Percentiles rank a stretch among this genome's conserved stretches.
phyloP scores from a whole-genome alignment of 202 grass and related monocot species.

The Eragrostis tef region DNA sequence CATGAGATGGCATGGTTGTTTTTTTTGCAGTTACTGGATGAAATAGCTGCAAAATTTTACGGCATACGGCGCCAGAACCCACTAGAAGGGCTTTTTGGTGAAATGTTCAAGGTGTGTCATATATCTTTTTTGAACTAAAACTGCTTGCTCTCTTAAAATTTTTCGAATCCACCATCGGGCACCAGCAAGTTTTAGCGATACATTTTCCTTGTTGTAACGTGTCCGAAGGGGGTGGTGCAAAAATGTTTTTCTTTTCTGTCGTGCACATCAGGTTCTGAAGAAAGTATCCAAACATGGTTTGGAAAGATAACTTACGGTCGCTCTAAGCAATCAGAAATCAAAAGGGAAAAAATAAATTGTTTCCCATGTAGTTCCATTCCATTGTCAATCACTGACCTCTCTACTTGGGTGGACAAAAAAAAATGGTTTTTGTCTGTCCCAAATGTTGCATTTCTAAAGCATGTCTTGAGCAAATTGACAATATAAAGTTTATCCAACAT shows the following conservation, averaged over 20 bases:
- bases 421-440: not conserved
- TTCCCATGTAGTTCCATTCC: not conserved
- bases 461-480: not conserved
- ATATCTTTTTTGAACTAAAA: conserved; percentile 4
- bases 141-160: conserved; percentile 6
- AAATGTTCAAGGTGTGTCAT: conserved; percentile 83
- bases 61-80: conserved; percentile 66
- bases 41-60: conserved; percentile 89
- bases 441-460: not conserved
- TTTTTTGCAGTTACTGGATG: conserved; percentile 82
- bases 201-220: not conserved
- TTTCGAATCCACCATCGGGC: not conserved
- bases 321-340: not conserved
- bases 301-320: not conserved
- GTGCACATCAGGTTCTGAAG: not conserved
- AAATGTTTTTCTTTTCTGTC: not conserved
- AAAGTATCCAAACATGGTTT: not conserved
- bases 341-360: not conserved
- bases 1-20: conserved; percentile 29
- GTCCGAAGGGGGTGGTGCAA: not conserved
- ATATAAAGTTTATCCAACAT: not conserved
- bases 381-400: not conserved
- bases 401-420: not conserved
- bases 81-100: conserved; percentile 90
- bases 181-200: not conserved